These are phyloP conservation scores for Rhizopogon rudus DNA, from an alignment of 768 basidiomycete species.

Conservation along the genomic window DNA sequence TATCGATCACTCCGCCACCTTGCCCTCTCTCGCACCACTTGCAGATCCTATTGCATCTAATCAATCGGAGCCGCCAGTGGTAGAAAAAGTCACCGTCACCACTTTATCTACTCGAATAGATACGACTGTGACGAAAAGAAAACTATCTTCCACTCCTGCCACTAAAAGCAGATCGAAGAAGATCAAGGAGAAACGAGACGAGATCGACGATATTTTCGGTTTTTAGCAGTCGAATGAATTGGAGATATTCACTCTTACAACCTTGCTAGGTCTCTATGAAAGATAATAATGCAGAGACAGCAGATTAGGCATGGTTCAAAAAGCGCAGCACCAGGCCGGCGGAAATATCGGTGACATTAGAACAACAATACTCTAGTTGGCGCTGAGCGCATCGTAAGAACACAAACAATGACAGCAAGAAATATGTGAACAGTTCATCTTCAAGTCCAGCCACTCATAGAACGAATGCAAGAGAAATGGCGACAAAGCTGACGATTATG, in stretches of 20 bases:
- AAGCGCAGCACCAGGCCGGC: not conserved
- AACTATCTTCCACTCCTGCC: not conserved
- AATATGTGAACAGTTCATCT: not conserved
- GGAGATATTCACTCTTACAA: not conserved
- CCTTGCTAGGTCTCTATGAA: not conserved
- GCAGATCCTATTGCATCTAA: not conserved
- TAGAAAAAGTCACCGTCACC: not conserved
- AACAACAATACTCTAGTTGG: not conserved
- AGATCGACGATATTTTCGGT: conserved; percentile 70
- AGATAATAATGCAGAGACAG: not conserved
- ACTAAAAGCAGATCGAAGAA: conserved; percentile 19
- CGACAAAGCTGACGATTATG: conserved; percentile 44
- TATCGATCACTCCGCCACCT: not conserved
- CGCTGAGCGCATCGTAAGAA: not conserved
- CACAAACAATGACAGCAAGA: not conserved
- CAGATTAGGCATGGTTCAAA: not conserved
- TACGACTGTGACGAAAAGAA: not conserved
- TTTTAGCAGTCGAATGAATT: conserved; percentile 14
- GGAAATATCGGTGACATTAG: not conserved
- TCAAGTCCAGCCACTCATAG: conserved; percentile 29
- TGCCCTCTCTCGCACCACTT: not conserved
- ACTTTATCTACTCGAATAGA: not conserved
- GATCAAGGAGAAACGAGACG: conserved; percentile 41
- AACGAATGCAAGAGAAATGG: conserved; percentile 36
- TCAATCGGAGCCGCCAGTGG: not conserved